Percentiles rank a stretch among this genome's conserved stretches.
These are phyloP conservation scores for Aspergillus texensis DNA, from an alignment of 2,329 filamentous ascomycete species.

Conservation along the genomic window DNA sequence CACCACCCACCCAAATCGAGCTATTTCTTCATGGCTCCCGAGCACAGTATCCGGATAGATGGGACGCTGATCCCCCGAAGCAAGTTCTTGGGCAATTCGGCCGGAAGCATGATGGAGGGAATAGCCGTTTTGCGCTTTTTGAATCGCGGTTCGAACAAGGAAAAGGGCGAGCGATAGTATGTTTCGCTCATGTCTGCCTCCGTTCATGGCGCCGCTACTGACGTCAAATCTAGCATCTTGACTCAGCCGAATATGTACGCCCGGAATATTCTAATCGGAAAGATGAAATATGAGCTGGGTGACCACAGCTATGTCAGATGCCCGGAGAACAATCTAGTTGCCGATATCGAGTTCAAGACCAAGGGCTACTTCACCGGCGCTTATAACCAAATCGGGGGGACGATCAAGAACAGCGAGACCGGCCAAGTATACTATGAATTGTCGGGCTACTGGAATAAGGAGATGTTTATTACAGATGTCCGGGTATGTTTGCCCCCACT, in stretches of 20 bases:
- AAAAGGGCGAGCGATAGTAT: slow-evolving; percentile 82
- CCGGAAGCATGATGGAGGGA: slow-evolving; percentile 97
- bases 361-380: slow-evolving; percentile 96
- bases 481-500: slow-evolving; percentile 46
- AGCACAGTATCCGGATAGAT: slow-evolving; percentile 92
- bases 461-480: slow-evolving; percentile 89
- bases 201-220: slow-evolving; percentile 2
- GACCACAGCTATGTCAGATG: slow-evolving; percentile 93
- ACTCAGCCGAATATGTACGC: slow-evolving; percentile 99
- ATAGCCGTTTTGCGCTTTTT: slow-evolving; percentile 82
- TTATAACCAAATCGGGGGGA: slow-evolving; percentile 93
- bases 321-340: slow-evolving; percentile 80
- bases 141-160: slow-evolving; percentile 69
- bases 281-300: slow-evolving; percentile 99
- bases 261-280: slow-evolving; percentile 92
- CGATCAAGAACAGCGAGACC: slow-evolving; percentile 83
- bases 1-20: slow-evolving; percentile 98
- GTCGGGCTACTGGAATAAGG: slow-evolving; percentile 88
- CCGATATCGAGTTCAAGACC: slow-evolving; percentile 97
- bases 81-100: slow-evolving; percentile 94
- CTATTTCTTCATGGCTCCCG: slow-evolving; percentile 97
- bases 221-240: slow-evolving; percentile 64
- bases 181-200: slow-evolving; percentile 36
- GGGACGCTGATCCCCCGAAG: slow-evolving; percentile 93
- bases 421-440: slow-evolving; percentile 89